Evolutionary conservation across 257 asterid genomes (phyloP).

Genomic region (Misopates orontium): DNA sequence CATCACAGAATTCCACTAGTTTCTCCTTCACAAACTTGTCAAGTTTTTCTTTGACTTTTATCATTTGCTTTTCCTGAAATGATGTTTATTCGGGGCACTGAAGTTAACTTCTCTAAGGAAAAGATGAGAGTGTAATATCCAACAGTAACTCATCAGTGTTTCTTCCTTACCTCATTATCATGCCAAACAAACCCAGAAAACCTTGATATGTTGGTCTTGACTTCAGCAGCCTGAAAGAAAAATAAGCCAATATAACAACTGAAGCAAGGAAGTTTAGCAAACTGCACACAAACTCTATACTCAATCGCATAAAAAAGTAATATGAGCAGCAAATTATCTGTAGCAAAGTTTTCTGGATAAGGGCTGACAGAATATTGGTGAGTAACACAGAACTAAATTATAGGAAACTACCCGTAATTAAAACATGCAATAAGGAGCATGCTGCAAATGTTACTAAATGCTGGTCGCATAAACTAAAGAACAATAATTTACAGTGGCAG

Average conservation of each 20-base stretch:
- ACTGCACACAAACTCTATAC: too few species aligned
- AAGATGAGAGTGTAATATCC: background rate
- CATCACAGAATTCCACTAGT: conserved; percentile 76
- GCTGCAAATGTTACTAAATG: too few species aligned
- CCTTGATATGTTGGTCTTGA: conserved; percentile 70
- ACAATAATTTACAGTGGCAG: background rate
- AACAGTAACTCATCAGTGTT: conserved; percentile 3
- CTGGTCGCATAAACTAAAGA: too few species aligned
- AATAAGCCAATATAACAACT: conserved; percentile 3
- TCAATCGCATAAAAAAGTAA: background rate
- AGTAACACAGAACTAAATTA: too few species aligned
- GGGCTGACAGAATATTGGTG: conserved; percentile 17
- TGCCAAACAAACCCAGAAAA: conserved; percentile 97
- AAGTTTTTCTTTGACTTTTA: conserved; percentile 70
- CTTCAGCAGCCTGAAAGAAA: conserved; percentile 72
- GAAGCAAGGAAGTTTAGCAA: background rate
- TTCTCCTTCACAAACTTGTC: conserved; percentile 88
- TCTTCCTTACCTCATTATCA: conserved; percentile 65
- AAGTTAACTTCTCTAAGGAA: conserved; percentile 16
- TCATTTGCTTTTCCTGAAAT: conserved; percentile 79
- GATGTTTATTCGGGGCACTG: conserved; percentile 14
- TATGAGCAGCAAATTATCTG: background rate
- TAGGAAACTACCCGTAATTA: too few species aligned
- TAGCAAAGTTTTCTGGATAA: too few species aligned
- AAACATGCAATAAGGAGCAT: too few species aligned